Percentiles rank a stretch among this genome's conserved stretches.
These are phyloP conservation scores for Spergularia azorica DNA, from an alignment of 179 eudicot species.

Conservation along the genomic window DNA sequence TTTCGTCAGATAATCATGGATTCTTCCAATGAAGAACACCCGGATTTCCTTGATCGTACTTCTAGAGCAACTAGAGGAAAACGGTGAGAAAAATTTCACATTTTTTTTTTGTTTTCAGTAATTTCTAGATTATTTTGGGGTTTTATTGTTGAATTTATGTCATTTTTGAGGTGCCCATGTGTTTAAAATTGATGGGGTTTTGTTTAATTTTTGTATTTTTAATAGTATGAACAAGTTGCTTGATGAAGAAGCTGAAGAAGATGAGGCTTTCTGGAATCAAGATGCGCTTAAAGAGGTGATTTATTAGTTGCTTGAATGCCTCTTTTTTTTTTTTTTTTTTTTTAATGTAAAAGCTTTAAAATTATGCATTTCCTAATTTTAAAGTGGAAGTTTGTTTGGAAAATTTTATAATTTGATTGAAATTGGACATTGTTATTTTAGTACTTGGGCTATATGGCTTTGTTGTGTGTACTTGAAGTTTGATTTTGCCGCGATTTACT, in stretches of 20 bases:
- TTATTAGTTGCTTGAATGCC: background rate
- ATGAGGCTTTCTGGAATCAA: conserved; percentile 95
- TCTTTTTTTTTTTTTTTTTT: background rate
- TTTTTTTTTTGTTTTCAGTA: background rate
- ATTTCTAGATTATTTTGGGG: background rate
- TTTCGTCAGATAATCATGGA: conserved; percentile 37
- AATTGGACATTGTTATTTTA: background rate
- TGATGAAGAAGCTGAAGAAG: conserved; percentile 92
- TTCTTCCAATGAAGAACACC: conserved; percentile 44
- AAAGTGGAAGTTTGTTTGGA: background rate
- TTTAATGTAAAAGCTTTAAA: background rate
- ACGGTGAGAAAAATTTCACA: conserved; percentile 42
- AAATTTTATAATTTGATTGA: background rate
- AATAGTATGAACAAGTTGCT: conserved; percentile 86
- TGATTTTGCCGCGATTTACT: background rate
- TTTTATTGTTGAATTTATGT: background rate
- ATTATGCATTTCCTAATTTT: background rate
- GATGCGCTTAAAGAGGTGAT: conserved; percentile 89
- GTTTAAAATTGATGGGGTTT: conserved; percentile 19
- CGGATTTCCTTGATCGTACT: conserved; percentile 62
- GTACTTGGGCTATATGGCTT: background rate
- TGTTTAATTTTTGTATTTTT: conserved; percentile 7
- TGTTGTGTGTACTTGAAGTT: conserved; percentile 4
- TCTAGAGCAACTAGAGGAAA: conserved; percentile 90
- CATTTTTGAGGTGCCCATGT: conserved; percentile 10